Evolutionary conservation across 192 early-diverging fungal species (phyloP), one percentile per base, ranked within the genome.

Genomic region (Pilaira anomala): DNA sequence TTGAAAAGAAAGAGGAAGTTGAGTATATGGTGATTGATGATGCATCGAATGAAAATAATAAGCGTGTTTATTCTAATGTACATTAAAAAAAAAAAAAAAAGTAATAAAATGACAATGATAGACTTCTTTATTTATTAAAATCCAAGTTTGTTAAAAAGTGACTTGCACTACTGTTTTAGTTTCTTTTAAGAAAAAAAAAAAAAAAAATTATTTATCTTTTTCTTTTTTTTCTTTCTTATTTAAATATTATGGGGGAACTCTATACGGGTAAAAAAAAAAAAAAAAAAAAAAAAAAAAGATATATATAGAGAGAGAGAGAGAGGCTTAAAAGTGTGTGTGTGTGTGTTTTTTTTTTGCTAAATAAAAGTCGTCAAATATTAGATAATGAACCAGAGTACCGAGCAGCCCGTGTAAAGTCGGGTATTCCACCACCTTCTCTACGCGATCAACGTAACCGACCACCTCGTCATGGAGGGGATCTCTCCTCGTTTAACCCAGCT

Each of bases 361-460:
- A 4, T 45, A 16, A 18, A 18, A 0, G 5, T 45, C 3, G 14
- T 45, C 14, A 16, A 14, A 14, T 29, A 54, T 33, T 30, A 62
- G 82, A 81, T 21, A 54, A 55, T 19, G 77, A 77, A 48, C 78
- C 76, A 11, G 80, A 67, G 5, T 83, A 72, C 53, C 68, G 68
- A 12, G 51, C 59, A 16, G 76, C 81, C 19, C 75, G 61, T 14
- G 49, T 82, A 5, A 33, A 60, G 33, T 78, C 80, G 3, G 64
- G 60, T 11, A 75, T 76, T 14, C 70, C 67, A 3, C 71, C 69
- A 19, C 80, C 80, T 28, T 72, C 78, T 9, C 22, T 67, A 19
- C 39, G 60, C 18, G 77, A 76, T 18, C 72, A 66, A 11, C 65
- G 71, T 39, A 56, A 63, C 7, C 49, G 54, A 3, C 58, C 48